phyloP scores from a whole-genome alignment of 148 eudicot species.

The Dysphania ambrosioides region DNA sequence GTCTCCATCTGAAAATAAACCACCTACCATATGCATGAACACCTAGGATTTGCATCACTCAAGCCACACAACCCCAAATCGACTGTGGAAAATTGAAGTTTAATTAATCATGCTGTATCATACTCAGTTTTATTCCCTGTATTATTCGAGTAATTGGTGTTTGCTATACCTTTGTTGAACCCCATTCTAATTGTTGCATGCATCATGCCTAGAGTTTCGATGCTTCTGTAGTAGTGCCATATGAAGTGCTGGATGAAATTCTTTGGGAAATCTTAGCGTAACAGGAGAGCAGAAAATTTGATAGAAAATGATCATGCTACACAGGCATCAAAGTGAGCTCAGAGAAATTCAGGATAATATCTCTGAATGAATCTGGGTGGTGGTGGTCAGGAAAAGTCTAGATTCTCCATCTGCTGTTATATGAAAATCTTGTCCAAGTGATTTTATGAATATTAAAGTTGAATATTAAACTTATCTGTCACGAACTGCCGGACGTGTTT shows the following conservation, averaged over 20 bases:
- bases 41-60: constrained; percentile 33
- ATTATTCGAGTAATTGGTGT: constrained; percentile 8
- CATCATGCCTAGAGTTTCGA: not conserved
- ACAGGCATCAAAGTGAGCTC: not conserved
- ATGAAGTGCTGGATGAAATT: constrained; percentile 1
- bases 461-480: not conserved
- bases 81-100: constrained; percentile 20
- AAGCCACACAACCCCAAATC: constrained; percentile 13
- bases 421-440: no score
- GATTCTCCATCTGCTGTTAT: not conserved
- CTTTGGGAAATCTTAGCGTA: not conserved
- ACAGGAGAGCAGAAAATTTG: not conserved
- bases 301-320: not conserved
- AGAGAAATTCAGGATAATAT: not conserved
- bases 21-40: constrained; percentile 49
- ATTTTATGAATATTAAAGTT: not conserved
- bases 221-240: not conserved
- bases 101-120: not conserved
- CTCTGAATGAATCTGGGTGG: no score
- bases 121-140: not conserved
- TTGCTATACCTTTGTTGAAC: not conserved
- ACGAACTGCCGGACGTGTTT: not conserved
- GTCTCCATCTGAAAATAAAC: constrained; percentile 19
- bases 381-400: no score
- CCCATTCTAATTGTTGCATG: not conserved